A percentile compares a stretch with the other conserved stretches of the same genome.
These are phyloP conservation scores for Mortierella sp. DNA, from an alignment of 371 early-diverging fungal species.

Conservation along the genomic window DNA sequence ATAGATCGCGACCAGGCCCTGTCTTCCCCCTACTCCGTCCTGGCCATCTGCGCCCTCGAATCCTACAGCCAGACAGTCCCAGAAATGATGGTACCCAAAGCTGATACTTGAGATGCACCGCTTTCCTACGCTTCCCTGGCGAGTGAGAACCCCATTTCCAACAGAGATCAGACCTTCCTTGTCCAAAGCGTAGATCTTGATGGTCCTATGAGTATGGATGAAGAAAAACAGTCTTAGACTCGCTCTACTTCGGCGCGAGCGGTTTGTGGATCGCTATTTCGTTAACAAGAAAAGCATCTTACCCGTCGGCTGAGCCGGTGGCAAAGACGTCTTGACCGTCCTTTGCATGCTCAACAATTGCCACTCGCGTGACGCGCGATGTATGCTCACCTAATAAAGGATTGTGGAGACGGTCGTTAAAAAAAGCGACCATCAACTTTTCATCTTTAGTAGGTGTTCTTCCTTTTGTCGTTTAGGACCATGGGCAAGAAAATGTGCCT, in stretches of 20 bases:
- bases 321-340: constrained; percentile 42
- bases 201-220: not conserved
- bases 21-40: constrained; percentile 9
- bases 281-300: not conserved
- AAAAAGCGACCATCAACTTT: not conserved
- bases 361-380: constrained; percentile 23
- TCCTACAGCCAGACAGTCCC: constrained; percentile 51
- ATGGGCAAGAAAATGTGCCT: not conserved
- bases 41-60: constrained; percentile 27
- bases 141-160: constrained; percentile 17
- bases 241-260: not conserved
- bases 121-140: constrained; percentile 1
- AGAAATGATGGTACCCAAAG: constrained; percentile 46
- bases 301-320: constrained; percentile 45
- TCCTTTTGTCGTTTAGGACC: not conserved
- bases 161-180: constrained; percentile 20
- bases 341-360: constrained; percentile 21
- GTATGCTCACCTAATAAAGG: constrained; percentile 12
- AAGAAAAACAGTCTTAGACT: not conserved
- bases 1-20: constrained; percentile 44
- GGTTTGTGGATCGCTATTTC: not conserved
- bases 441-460: not conserved
- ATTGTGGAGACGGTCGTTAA: too few relatives aligned
- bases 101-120: constrained; percentile 40
- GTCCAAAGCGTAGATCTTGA: constrained; percentile 29